phyloP scores from a whole-genome alignment of 768 basidiomycete species.

The Pleurotus sapidus region DNA sequence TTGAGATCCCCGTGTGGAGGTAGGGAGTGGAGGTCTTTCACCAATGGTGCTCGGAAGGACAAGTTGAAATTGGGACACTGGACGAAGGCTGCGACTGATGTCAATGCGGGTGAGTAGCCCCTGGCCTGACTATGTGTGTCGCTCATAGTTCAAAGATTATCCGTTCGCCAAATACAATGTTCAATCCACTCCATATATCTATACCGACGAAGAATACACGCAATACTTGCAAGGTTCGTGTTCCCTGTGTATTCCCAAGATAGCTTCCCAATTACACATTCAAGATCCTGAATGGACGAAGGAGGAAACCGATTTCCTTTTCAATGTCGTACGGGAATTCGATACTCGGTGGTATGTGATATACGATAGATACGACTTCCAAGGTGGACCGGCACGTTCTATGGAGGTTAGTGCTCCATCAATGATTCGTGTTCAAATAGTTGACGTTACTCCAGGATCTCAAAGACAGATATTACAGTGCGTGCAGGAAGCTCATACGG shows the following conservation, averaged over 20 bases:
- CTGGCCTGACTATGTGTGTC: neutral
- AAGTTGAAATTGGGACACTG: slow-evolving; percentile 78
- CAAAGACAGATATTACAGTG: slow-evolving; percentile 91
- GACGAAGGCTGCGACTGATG: slow-evolving; percentile 62
- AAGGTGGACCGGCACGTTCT: slow-evolving; percentile 47
- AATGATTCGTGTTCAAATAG: too few species aligned
- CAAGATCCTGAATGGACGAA: slow-evolving; percentile 84
- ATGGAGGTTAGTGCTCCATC: slow-evolving; percentile 57
- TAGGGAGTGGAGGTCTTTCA: slow-evolving; percentile 79
- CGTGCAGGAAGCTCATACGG: slow-evolving; percentile 84
- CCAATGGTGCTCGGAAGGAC: slow-evolving; percentile 68
- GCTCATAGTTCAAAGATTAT: slow-evolving; percentile 50
- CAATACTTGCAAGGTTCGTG: slow-evolving; percentile 67
- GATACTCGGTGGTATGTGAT: slow-evolving; percentile 90
- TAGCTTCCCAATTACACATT: neutral
- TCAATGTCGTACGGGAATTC: slow-evolving; percentile 74
- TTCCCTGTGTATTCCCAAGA: neutral
- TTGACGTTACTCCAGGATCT: slow-evolving; percentile 56
- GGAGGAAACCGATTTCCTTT: slow-evolving; percentile 93
- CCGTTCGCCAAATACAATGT: slow-evolving; percentile 83
- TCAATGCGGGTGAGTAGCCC: slow-evolving; percentile 45
- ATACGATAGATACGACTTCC: slow-evolving; percentile 84
- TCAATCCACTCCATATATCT: slow-evolving; percentile 60
- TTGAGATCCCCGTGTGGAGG: slow-evolving; percentile 1
- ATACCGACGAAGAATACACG: slow-evolving; percentile 86